phyloP scores from a whole-genome alignment of 306 rosid species.

The Amphicarpaea edgeworthii region DNA sequence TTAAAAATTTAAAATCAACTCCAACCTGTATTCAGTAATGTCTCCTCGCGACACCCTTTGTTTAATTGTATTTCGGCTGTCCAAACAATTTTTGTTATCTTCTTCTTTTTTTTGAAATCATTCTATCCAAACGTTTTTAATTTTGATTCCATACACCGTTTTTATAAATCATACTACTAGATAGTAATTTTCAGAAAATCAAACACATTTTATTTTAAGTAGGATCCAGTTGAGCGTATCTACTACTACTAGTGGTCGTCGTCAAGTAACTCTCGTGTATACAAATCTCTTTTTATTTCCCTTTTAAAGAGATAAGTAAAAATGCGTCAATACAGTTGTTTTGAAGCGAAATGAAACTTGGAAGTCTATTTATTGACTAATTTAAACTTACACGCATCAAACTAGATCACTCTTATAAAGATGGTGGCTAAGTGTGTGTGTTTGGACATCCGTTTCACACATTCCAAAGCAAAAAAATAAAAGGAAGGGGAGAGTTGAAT shows the following conservation, averaged over 20 bases:
- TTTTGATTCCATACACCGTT: background rate
- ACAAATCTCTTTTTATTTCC: background rate
- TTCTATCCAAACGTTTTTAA: background rate
- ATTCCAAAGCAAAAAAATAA: too few species aligned
- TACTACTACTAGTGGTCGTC: too few species aligned
- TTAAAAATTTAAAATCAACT: background rate
- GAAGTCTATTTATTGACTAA: background rate
- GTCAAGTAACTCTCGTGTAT: background rate
- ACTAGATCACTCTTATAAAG: constrained; percentile 30
- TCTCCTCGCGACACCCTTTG: background rate
- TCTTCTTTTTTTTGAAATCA: background rate
- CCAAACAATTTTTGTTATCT: background rate
- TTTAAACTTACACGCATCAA: background rate
- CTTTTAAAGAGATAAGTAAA: background rate
- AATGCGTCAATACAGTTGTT: background rate
- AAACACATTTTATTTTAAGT: background rate
- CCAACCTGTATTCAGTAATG: background rate
- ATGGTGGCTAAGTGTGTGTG: background rate
- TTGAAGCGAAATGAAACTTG: background rate
- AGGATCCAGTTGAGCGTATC: background rate
- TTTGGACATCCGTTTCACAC: too few species aligned
- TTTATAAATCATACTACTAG: background rate
- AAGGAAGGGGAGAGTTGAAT: too few species aligned
- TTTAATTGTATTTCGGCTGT: background rate
- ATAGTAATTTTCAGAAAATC: background rate